Evolutionary conservation across 1,139 yeast genomes (phyloP).

Genomic region (Yamadazyma diddensiae): DNA sequence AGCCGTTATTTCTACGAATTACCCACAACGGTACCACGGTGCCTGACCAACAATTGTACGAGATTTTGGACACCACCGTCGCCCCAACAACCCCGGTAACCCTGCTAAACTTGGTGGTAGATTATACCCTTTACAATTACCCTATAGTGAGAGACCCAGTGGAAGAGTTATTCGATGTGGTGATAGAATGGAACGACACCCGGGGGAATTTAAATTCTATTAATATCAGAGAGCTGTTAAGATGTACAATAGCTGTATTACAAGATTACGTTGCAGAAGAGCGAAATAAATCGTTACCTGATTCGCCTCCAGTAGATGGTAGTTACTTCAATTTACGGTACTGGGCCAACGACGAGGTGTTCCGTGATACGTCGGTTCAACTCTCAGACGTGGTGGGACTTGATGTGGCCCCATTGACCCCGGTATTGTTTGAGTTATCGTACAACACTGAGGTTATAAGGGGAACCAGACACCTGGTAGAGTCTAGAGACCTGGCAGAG

Average conservation of each 20-base stretch:
- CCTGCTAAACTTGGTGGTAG: slow-evolving; percentile 19
- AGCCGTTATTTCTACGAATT: slow-evolving; percentile 23
- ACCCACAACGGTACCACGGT: slow-evolving; percentile 8
- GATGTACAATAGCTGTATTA: slow-evolving; percentile 21
- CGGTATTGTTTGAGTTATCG: slow-evolving; percentile 18
- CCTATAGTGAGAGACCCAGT: slow-evolving; percentile 22
- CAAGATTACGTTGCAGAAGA: slow-evolving; percentile 21
- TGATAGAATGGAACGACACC: slow-evolving; percentile 17
- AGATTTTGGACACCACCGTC: slow-evolving; percentile 14
- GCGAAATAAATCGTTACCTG: slow-evolving; percentile 10
- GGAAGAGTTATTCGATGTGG: slow-evolving; percentile 23
- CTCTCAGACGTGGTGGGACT: slow-evolving; percentile 21
- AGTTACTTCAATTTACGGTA: slow-evolving; percentile 13
- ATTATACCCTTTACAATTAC: slow-evolving; percentile 20
- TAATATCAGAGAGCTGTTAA: slow-evolving; percentile 21
- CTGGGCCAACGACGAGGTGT: slow-evolving; percentile 12
- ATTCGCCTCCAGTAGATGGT: slow-evolving; percentile 11
- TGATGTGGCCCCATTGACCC: slow-evolving; percentile 29
- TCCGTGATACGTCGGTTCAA: slow-evolving; percentile 13
- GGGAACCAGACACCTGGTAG: too few relatives aligned
- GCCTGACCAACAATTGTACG: slow-evolving; percentile 15
- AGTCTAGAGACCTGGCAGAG: too few relatives aligned
- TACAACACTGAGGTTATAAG: slow-evolving; percentile 6
- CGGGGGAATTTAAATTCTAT: slow-evolving; percentile 11
- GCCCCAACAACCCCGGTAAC: slow-evolving; percentile 8